A percentile compares a stretch with the other conserved stretches of the same genome.
Evolutionary conservation across 345 rosid species (phyloP).

Genomic region (Bruguiera parviflora): DNA sequence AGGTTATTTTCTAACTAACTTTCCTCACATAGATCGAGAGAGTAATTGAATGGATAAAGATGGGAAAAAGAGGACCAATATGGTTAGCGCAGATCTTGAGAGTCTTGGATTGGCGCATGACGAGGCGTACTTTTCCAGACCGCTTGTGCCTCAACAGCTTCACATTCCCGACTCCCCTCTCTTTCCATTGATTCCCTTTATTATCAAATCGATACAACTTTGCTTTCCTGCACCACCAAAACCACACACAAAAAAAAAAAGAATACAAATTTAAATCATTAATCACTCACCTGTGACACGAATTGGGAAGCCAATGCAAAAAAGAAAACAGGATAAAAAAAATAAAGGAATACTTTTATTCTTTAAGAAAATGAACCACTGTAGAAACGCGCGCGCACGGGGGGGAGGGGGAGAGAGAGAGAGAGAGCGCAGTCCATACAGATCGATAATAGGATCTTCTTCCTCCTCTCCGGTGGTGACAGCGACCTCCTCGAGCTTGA

Average conservation of each 20-base stretch:
- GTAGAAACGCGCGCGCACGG: no score
- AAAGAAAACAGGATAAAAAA: no score
- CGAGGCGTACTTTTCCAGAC: slow-evolving; percentile 79
- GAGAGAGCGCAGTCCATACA: slow-evolving; percentile 36
- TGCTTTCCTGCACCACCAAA: slow-evolving; percentile 52
- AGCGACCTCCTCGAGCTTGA: slow-evolving; percentile 78
- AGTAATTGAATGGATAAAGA: slow-evolving; percentile 6
- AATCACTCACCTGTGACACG: no score
- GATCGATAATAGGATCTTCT: slow-evolving; percentile 77
- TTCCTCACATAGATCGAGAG: slow-evolving; percentile 34
- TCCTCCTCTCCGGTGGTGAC: slow-evolving; percentile 91
- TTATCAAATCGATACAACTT: slow-evolving; percentile 85
- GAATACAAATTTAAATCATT: no score
- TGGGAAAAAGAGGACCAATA: slow-evolving; percentile 39
- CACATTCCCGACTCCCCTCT: slow-evolving; percentile 89
- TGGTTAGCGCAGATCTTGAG: slow-evolving; percentile 99
- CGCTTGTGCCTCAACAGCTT: slow-evolving; percentile 81
- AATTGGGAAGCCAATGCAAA: no score
- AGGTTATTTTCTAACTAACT: no score
- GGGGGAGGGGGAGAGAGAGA: background rate
- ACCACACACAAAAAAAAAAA: no score
- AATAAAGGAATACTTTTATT: no score
- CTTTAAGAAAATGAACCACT: no score
- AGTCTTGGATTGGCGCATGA: slow-evolving; percentile 89
- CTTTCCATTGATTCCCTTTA: slow-evolving; percentile 86